These are phyloP conservation scores for Eutypa lata DNA, from an alignment of 2,329 filamentous ascomycete species.

Conservation along the genomic window DNA sequence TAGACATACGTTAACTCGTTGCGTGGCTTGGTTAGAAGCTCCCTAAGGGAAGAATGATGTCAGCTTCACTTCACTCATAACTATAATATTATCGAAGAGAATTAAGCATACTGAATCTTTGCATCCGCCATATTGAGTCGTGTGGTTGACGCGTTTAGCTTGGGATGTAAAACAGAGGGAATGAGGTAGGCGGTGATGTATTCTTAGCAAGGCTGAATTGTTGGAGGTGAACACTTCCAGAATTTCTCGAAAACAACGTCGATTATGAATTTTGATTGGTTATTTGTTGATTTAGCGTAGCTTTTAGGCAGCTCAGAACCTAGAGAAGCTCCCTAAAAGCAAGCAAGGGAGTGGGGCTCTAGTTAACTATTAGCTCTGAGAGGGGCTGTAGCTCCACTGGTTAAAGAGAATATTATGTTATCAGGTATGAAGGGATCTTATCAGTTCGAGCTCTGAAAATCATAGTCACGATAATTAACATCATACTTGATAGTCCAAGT, in stretches of 20 bases:
- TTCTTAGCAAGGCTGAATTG: not conserved
- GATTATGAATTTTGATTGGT: not conserved
- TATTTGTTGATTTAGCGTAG: not conserved
- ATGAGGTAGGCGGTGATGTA: not conserved
- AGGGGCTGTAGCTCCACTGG: not conserved
- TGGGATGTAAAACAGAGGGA: conserved; percentile 1
- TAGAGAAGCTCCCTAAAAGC: no score
- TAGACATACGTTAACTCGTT: conserved; percentile 80
- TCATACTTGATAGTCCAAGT: conserved; percentile 1
- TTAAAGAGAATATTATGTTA: not conserved
- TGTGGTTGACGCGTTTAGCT: conserved; percentile 1
- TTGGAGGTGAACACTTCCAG: not conserved
- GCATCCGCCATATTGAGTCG: conserved; percentile 27
- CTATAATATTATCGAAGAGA: not conserved
- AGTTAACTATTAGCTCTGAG: no score
- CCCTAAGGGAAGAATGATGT: conserved; percentile 51
- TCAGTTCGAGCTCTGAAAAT: not conserved
- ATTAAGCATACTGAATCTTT: conserved; percentile 67
- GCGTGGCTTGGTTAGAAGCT: conserved; percentile 84
- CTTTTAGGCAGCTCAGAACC: no score
- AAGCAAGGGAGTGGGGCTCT: no score
- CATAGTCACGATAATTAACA: conserved; percentile 7
- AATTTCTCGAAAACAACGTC: not conserved
- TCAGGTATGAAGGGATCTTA: not conserved
- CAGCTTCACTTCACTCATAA: conserved; percentile 10